Evolutionary conservation across 306 rosid species (phyloP).

Genomic region (Inga leiocalycina): DNA sequence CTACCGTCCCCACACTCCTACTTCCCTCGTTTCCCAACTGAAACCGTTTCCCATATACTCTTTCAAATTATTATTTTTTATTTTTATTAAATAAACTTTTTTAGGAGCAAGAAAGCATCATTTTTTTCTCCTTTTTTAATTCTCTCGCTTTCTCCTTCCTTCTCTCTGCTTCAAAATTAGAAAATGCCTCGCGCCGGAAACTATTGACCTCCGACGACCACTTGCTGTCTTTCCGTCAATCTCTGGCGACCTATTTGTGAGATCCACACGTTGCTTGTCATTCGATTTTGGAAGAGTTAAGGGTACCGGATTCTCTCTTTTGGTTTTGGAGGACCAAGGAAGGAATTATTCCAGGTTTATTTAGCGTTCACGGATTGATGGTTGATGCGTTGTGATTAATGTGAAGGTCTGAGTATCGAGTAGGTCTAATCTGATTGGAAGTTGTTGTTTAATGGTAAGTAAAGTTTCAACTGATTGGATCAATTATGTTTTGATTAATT

Average conservation of each 20-base stretch:
- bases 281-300: conserved; percentile 6
- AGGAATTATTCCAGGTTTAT: background rate
- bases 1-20: conserved; percentile 29
- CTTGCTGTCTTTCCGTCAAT: background rate
- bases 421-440: background rate
- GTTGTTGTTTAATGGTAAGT: background rate
- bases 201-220: conserved; percentile 27
- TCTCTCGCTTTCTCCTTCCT: conserved; percentile 1
- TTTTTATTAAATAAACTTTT: background rate
- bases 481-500: background rate
- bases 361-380: background rate
- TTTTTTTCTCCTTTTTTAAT: background rate
- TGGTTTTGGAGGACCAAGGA: background rate
- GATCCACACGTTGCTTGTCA: background rate
- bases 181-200: conserved; percentile 30
- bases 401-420: conserved; percentile 10
- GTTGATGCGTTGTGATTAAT: background rate
- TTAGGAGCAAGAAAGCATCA: background rate
- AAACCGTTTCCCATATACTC: conserved; percentile 45
- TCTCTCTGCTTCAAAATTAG: conserved; percentile 19
- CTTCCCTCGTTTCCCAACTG: conserved; percentile 38
- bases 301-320: background rate
- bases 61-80: background rate
- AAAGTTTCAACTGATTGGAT: background rate
- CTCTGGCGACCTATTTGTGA: conserved; percentile 15